These are phyloP conservation scores for Psilocybe tampanensis DNA, from an alignment of 768 basidiomycete species.

Conservation along the genomic window DNA sequence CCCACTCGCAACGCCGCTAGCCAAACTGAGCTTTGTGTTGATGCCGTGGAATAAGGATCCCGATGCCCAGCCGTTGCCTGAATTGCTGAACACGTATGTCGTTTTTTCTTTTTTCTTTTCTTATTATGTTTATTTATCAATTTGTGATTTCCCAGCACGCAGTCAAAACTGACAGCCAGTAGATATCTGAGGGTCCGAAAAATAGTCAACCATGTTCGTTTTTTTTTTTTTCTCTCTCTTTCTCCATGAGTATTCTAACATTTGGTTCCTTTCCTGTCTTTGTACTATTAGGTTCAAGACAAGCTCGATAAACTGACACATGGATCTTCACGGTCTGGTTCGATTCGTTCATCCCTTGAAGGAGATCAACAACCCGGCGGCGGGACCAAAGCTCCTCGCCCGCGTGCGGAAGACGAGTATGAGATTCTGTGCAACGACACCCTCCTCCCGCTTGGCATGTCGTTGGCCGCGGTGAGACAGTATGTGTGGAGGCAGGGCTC, in stretches of 20 bases:
- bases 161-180: conserved; percentile 88
- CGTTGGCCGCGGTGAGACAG: conserved; percentile 87
- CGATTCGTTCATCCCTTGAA: conserved; percentile 41
- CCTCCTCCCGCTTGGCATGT: conserved; percentile 85
- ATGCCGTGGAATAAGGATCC: conserved; percentile 74
- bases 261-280: too few relatives aligned
- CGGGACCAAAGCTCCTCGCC: conserved; percentile 15
- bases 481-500: conserved; percentile 81
- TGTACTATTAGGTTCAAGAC: conserved; percentile 79
- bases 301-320: conserved; percentile 66
- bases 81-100: conserved; percentile 86
- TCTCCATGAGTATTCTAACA: too few relatives aligned
- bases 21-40: conserved; percentile 89
- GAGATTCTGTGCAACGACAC: conserved; percentile 89
- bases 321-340: conserved; percentile 28
- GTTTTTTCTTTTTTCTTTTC: background rate
- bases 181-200: conserved; percentile 86
- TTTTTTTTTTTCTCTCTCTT: background rate
- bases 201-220: conserved; percentile 75
- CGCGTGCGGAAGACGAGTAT: conserved; percentile 66
- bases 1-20: conserved; percentile 46
- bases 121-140: background rate
- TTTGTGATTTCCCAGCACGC: conserved; percentile 45
- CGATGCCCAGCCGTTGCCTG: conserved; percentile 65
- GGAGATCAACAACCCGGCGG: conserved; percentile 17